phyloP scores from a whole-genome alignment of 2,329 filamentous ascomycete genomes.

The Didymella exigua region DNA sequence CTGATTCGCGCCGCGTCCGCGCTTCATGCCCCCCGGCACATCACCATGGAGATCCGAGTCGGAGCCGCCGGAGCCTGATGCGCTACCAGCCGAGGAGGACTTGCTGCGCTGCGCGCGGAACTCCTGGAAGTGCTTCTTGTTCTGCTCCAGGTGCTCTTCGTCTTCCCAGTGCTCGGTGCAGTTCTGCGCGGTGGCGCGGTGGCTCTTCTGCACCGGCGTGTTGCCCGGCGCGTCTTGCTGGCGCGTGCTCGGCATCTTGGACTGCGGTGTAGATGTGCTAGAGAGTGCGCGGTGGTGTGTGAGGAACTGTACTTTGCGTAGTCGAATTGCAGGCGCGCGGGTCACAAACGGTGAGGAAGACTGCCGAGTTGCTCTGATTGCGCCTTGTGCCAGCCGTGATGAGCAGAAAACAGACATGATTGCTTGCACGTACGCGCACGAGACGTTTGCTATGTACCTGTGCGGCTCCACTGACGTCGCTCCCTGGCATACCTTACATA shows the following conservation, averaged over 20 bases:
- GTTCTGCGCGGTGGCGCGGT: slow-evolving; percentile 34
- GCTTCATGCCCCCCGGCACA: slow-evolving; percentile 24
- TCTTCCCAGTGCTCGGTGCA: slow-evolving; percentile 44
- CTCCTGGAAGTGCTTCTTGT: slow-evolving; percentile 35
- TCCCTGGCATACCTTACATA: not conserved
- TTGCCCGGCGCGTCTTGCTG: slow-evolving; percentile 3
- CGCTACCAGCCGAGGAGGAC: not conserved
- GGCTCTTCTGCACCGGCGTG: slow-evolving; percentile 5
- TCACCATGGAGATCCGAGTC: slow-evolving; percentile 11
- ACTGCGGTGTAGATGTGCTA: not conserved
- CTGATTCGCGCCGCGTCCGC: slow-evolving; percentile 36
- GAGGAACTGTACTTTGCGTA: not conserved
- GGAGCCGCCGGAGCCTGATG: not conserved
- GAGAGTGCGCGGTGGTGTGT: not conserved
- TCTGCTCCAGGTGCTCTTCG: slow-evolving; percentile 30
- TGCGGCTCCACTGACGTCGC: not conserved
- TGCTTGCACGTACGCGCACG: not conserved
- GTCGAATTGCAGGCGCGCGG: not conserved
- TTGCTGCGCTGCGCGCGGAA: slow-evolving; percentile 32
- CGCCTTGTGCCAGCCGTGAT: not conserved
- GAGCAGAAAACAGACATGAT: not conserved
- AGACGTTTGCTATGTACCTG: not conserved
- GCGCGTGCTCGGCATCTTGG: slow-evolving; percentile 3
- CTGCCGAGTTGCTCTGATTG: not conserved
- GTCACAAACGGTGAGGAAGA: not conserved